Base-by-base conservation (phyloP, 1,284 basidiomycete species). In the Ganoderma sp. region DNA sequence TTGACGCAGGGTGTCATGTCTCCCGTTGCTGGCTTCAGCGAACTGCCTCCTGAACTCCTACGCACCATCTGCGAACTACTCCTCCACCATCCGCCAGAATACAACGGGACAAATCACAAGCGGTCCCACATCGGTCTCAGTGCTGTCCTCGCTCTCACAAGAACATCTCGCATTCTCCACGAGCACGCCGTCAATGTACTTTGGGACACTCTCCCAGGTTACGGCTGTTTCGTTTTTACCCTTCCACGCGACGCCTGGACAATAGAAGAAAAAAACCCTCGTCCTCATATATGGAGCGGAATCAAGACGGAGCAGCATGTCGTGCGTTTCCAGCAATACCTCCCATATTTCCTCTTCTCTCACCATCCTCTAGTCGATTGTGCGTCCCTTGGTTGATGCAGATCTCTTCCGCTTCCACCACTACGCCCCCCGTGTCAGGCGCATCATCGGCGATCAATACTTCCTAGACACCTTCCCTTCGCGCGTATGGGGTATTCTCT, bases 351-450 rank as follows among this genome's bases (percentile, higher is more conserved):
- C 48, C 9, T 8, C 10, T 25, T 52, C 48, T 22, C 48, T 52
- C 48, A 52, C 12, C 48, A 22, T 60, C 19, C 43, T 2, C 43
- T 37, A 62, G 61, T 62, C 22, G 8, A 41, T 62, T 9, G 28
- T 62, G 2, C 61, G 61, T n/a, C 61, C 61, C 17, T 34, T 62
- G 25, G 61, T 62, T 9, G 61, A 62, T 32, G 45, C 61, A 48
- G 61, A 62, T 41, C 42, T 62, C 43, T 17, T 48, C 28, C 61
- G 61, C 8, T 48, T 62, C 61, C 43, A 50, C 19, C 61, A 62
- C 43, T 62, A 62, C 28, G 61, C 61, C 17, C 43, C 25, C 34
- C 61, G 61, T 19, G 25, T 62, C 42, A 62, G 34, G 61, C 42
- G 61, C 19, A 62, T 62, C 28, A 43, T 62, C 48, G 12, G n/a